Percentiles rank a stretch among this genome's conserved stretches.
phyloP scores from a whole-genome alignment of 306 rosid species.

The Cicer pinnatifidum region DNA sequence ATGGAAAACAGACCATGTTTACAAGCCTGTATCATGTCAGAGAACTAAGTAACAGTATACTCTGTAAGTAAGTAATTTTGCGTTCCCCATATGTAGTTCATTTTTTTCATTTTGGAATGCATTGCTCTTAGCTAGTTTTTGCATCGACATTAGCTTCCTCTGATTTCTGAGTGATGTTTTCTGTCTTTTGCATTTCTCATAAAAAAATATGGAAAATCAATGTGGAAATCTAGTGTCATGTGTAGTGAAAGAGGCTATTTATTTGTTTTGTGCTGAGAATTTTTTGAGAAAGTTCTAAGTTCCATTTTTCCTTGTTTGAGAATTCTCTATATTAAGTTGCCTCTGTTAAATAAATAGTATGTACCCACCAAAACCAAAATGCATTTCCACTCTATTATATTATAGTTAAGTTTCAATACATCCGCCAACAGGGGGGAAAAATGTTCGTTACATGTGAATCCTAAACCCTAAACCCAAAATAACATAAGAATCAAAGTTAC shows the following conservation, averaged over 20 bases:
- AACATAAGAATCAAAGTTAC: slow-evolving; percentile 54
- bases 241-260: slow-evolving; percentile 11
- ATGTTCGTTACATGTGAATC: slow-evolving; percentile 61
- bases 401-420: slow-evolving; percentile 70
- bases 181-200: slow-evolving; percentile 17
- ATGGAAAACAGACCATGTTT: slow-evolving; percentile 27
- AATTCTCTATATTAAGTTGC: slow-evolving; percentile 7
- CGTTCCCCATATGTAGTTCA: slow-evolving; percentile 24
- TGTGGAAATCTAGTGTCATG: slow-evolving; percentile 20
- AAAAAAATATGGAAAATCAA: slow-evolving; percentile 1
- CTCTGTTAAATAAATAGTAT: slow-evolving; percentile 37
- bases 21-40: slow-evolving; percentile 30
- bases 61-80: slow-evolving; percentile 47
- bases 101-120: slow-evolving; percentile 14
- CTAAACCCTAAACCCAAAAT: slow-evolving; percentile 58
- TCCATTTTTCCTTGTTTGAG: slow-evolving; percentile 20
- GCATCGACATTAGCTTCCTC: background rate
- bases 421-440: slow-evolving; percentile 49
- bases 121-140: background rate
- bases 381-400: slow-evolving; percentile 62
- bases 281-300: background rate
- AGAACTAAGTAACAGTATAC: slow-evolving; percentile 34
- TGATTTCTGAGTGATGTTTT: slow-evolving; percentile 6
- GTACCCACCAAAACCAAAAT: slow-evolving; percentile 84
- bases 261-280: slow-evolving; percentile 14